Percentiles rank a stretch among this genome's conserved stretches.
phyloP scores from a whole-genome alignment of 805 yeast species.

The Kluyveromyces lactis region DNA sequence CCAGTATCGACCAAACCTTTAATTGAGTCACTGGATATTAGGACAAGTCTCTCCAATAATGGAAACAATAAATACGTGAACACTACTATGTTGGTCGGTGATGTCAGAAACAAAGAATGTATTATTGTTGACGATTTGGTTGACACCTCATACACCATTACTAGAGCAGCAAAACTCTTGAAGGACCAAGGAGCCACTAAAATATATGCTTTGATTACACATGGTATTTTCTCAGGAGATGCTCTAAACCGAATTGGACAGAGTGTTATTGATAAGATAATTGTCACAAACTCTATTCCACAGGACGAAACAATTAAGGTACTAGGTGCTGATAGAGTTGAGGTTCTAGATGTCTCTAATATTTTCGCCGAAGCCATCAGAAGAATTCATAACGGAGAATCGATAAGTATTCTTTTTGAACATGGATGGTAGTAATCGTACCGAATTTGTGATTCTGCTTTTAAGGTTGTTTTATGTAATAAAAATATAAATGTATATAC shows the following conservation, averaged over 20 bases:
- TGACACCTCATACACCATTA: slow-evolving; percentile 87
- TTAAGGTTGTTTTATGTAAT: too few relatives aligned
- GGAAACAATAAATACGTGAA: slow-evolving; percentile 38
- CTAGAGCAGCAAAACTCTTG: slow-evolving; percentile 83
- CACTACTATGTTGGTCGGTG: slow-evolving; percentile 94
- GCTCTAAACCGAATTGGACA: slow-evolving; percentile 64
- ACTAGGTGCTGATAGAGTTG: slow-evolving; percentile 51
- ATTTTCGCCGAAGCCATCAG: slow-evolving; percentile 92
- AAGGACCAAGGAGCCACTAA: slow-evolving; percentile 88
- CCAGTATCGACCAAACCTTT: slow-evolving; percentile 17
- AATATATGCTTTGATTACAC: slow-evolving; percentile 84
- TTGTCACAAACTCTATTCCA: slow-evolving; percentile 88
- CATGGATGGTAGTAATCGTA: slow-evolving; percentile 51
- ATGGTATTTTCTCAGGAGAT: slow-evolving; percentile 89
- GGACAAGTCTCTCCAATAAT: slow-evolving; percentile 18
- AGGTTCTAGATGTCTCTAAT: slow-evolving; percentile 78
- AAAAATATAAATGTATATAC: too few relatives aligned
- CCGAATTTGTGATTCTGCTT: too few relatives aligned
- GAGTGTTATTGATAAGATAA: slow-evolving; percentile 70
- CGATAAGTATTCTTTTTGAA: slow-evolving; percentile 87
- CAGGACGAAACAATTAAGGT: slow-evolving; percentile 51
- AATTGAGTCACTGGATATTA: slow-evolving; percentile 12
- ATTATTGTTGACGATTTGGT: slow-evolving; percentile 90
- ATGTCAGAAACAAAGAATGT: slow-evolving; percentile 78
- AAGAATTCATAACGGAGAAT: slow-evolving; percentile 94